Evolutionary conservation across 768 basidiomycete genomes (phyloP).

Genomic region (Leucocoprinus birnbaumii): DNA sequence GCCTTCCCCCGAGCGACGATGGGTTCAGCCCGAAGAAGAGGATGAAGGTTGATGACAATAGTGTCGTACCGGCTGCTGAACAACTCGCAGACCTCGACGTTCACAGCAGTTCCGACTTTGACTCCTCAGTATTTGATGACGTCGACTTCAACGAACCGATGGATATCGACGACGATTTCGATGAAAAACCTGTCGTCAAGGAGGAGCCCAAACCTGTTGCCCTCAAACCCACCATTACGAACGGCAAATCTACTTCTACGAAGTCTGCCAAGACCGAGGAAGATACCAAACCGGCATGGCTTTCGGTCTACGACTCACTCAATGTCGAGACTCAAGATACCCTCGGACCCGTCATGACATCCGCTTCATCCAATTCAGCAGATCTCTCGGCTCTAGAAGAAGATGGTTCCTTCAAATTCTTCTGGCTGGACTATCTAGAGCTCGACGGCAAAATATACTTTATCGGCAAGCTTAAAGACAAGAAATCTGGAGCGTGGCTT

Average conservation of each 20-base stretch:
- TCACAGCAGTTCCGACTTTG: constrained; percentile 44
- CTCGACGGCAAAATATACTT: constrained; percentile 82
- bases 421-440: constrained; percentile 96
- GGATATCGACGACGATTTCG: constrained; percentile 48
- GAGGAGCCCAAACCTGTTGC: constrained; percentile 14
- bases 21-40: constrained; percentile 73
- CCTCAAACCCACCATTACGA: constrained; percentile 17
- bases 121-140: constrained; percentile 47
- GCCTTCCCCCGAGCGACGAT: constrained; percentile 55
- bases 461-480: constrained; percentile 88
- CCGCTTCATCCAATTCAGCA: constrained; percentile 33
- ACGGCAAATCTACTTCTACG: constrained; percentile 8
- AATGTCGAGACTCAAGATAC: constrained; percentile 58
- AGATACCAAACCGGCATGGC: constrained; percentile 57
- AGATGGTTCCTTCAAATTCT: constrained; percentile 87
- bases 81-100: constrained; percentile 60
- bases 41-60: constrained; percentile 39
- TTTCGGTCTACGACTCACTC: constrained; percentile 73
- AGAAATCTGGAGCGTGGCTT: constrained; percentile 61
- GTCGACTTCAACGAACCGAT: constrained; percentile 63
- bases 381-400: constrained; percentile 66
- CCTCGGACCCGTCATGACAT: constrained; percentile 44
- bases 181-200: constrained; percentile 35
- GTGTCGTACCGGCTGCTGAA: constrained; percentile 53
- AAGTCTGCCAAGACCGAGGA: constrained; percentile 46